Evolutionary conservation across 2,329 filamentous ascomycete species (phyloP), one percentile per base, ranked within the genome.

Genomic region (Ophiocordyceps australis): DNA sequence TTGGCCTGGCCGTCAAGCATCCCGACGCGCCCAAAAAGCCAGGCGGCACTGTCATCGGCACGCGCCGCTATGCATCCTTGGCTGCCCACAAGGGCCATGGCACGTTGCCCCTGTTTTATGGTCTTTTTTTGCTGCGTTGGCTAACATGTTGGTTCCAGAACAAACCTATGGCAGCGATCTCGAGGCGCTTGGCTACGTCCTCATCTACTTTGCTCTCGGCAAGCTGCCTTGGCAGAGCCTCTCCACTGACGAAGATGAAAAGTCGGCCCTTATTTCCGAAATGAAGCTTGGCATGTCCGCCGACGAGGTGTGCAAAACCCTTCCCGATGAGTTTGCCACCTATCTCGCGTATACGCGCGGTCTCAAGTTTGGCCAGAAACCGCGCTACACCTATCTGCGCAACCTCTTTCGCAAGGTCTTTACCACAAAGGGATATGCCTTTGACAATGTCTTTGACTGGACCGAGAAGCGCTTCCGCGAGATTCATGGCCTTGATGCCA

Each of bases 151-250:
- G 17, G 76, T 95, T 89, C 31, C 89, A 95, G 86, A 95, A 59
- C 89, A 98, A 70, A 94, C 86, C 44, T 86, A 89, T 39, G 85
- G 89, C 62, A 89, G 98, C 45, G 89, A 98, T 46, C 95, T 98
- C 86, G 89, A 98, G 57, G 94, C 86, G 32, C 70, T 98, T 25
- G 89, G 89, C 43, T 95, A 98, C 43, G 89, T 98, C 46, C 94
- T 98, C 85, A 77, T 98, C 35, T 98, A 98, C 69, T 98, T 98
- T 7, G 7, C 20, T 4, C 12, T 9, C 12, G 20, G 20, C 20
- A 7, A 9, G 11, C 66, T 79, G 29, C 74, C 74, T 33, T 79
- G 74, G 74, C 71, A 77, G 51, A 74, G 72, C 31, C 56, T 77
- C 30, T 75, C 75, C 57, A 71, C 71, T 48, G 69, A 9, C 71